Base-by-base conservation (phyloP, 768 basidiomycete species). In the Mycena haematopus region DNA sequence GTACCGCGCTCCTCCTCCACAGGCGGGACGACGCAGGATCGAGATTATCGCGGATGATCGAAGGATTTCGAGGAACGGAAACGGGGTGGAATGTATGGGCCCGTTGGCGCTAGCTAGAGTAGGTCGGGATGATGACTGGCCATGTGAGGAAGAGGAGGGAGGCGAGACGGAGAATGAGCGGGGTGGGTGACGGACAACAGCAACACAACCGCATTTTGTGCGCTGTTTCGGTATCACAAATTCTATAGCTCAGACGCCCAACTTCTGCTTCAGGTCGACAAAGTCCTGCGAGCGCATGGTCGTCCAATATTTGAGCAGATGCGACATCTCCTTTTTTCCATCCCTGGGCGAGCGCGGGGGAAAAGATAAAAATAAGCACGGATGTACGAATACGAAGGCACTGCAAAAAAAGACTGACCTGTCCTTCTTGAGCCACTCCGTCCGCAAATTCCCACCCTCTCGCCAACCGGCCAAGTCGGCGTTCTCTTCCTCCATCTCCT, bases 351-450 rank as follows among this genome's bases (percentile, higher is more conserved):
- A 31, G 29, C 29, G n/a, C n/a, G n/a, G n/a, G n/a, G n/a, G n/a
- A n/a, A 13, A 31, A 62, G 44, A 52, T n/a, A 27, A 40, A 46
- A 33, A 58, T 63, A 56, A 64, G 58, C 45, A 56, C 14, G 36
- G 5, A 31, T 42, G 60, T 44, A 55, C 29, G 33, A 33, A 24
- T 36, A 17, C 1, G 11, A 52, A 2, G 27, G 42, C 24, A 33
- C 15, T 36, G 24, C 40, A 29, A 63, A 42, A 52, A 58, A 62
- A 54, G 46, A 72, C 79, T 75, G 65, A 75, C 88, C 79, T 80
- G 62, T 85, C 83, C 70, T 82, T 83, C 73, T 79, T 83, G 40
- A 78, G 73, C 88, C 88, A 89, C 68, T 89, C 88, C 55, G 73
- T 73, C 68, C 79, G 79, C 64, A 78, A 69, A 65, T 71, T 69